phyloP scores from a whole-genome alignment of 108 stramenopile species.

The Cyclostephanos tholiformis region DNA sequence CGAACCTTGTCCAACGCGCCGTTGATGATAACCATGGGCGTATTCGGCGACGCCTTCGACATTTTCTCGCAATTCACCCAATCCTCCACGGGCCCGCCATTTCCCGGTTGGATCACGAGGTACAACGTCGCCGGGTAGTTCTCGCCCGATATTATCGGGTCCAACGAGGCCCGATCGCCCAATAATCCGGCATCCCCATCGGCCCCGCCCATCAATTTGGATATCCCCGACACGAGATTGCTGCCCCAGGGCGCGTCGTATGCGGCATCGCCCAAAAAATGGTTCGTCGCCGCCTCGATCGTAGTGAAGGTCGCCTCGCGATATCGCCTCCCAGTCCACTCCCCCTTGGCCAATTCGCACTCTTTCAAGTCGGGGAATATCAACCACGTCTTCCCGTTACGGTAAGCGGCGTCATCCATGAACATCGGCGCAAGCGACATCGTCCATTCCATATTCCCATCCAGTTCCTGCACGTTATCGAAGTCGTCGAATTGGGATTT shows the following conservation, averaged over 20 bases:
- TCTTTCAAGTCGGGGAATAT: slow-evolving; percentile 86
- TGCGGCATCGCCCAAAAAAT: slow-evolving; percentile 29
- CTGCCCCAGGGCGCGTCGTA: slow-evolving; percentile 83
- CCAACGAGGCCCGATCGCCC: slow-evolving; percentile 63
- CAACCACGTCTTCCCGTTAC: slow-evolving; percentile 59
- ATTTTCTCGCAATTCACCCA: slow-evolving; percentile 86
- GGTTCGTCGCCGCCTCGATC: slow-evolving; percentile 73
- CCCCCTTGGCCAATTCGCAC: slow-evolving; percentile 70
- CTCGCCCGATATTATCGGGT: slow-evolving; percentile 49
- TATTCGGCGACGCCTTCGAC: not conserved
- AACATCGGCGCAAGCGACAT: slow-evolving; percentile 61
- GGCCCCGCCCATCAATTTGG: slow-evolving; percentile 59
- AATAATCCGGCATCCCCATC: slow-evolving; percentile 68
- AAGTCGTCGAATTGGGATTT: slow-evolving; percentile 90
- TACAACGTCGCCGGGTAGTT: slow-evolving; percentile 45
- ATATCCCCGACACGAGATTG: slow-evolving; percentile 65
- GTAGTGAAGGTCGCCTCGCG: slow-evolving; percentile 69
- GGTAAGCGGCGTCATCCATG: slow-evolving; percentile 26
- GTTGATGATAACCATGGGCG: slow-evolving; percentile 69
- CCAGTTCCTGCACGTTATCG: slow-evolving; percentile 85
- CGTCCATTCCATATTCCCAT: slow-evolving; percentile 83
- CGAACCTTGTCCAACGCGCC: slow-evolving; percentile 89
- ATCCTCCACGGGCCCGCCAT: slow-evolving; percentile 90
- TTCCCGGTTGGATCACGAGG: slow-evolving; percentile 83
- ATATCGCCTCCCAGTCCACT: slow-evolving; percentile 74